These are phyloP conservation scores for Abrus precatorius DNA, from an alignment of 306 rosid species.

Conservation along the genomic window DNA sequence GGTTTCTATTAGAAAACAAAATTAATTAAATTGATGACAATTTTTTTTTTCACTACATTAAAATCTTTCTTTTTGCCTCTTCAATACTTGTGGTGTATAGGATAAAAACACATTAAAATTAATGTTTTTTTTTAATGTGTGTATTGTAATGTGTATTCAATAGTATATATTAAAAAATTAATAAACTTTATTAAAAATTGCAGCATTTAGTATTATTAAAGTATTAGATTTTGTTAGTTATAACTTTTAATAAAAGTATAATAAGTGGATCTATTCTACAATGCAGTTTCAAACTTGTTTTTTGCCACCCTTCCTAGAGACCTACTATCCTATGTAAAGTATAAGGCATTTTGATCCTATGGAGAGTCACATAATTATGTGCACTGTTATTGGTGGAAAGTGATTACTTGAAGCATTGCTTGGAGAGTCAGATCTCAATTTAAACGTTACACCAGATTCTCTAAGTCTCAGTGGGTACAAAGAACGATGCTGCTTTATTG, in stretches of 20 bases:
- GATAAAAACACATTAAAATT: neutral
- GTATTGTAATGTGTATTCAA: too few species aligned
- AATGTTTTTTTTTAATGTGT: too few species aligned
- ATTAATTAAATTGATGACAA: too few species aligned
- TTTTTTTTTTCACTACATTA: neutral
- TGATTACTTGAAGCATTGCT: slow-evolving; percentile 18
- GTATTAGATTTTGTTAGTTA: too few species aligned
- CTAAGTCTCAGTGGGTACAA: slow-evolving; percentile 1
- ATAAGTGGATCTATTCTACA: neutral
- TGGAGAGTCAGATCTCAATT: slow-evolving; percentile 42
- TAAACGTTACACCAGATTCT: slow-evolving; percentile 42
- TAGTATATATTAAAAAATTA: too few species aligned
- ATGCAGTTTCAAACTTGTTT: neutral
- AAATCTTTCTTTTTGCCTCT: neutral
- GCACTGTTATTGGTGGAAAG: slow-evolving; percentile 49
- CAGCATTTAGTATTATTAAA: too few species aligned
- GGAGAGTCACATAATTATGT: slow-evolving; percentile 1
- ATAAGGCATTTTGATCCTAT: neutral
- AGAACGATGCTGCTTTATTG: slow-evolving; percentile 9
- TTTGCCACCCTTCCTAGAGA: neutral
- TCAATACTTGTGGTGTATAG: neutral
- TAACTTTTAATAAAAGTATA: too few species aligned
- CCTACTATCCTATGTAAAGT: neutral
- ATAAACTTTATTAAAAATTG: too few species aligned
- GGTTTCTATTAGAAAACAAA: too few species aligned